Base-by-base conservation (phyloP, 2,329 filamentous ascomycete species). In the Hypoxylon sp. region DNA sequence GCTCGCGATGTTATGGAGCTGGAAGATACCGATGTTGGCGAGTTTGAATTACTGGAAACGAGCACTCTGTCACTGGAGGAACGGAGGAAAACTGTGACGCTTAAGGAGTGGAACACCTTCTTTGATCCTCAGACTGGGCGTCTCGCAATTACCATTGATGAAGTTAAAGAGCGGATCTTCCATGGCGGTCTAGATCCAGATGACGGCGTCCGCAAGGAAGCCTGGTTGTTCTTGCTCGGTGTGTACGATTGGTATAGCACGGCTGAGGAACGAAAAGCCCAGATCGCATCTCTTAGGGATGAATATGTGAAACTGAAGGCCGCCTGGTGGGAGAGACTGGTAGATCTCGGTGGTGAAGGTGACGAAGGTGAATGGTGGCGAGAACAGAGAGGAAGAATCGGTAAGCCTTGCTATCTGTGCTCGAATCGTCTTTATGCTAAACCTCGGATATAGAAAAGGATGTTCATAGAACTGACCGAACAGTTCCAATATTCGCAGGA, bases 121-220 rank as follows among this genome's bases (percentile, higher is more conserved):
- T 98, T 99, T 74, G 94, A 98, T 73, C 80, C 86, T 2, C 84
- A 83, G 2, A 92, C 90, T 0, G 96, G 96, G 0, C 86, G 90
- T 47, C 81, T 99, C 2, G 88, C 91, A 2, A 83, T 97, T 50
- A 98, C 94, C 0, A 85, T 91, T 3, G 94, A 98, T 73, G 96
- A 99, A 78, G 94, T 97, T 71, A 99, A 98, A 80, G 95, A 98
- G 78, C 88, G 96, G n/a, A 88, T 99, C 62, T 99, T 98, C 79
- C 96, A 98, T 76, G 96, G 96, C 29, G 96, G 96, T 0, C 84
- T 99, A 0, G 91, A 97, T 77, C 83, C 92, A 0, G 92, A 97
- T 14, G 95, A 98, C 74, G 94, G 94, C 0, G 94, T 97, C 3
- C 87, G 97, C 52, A 98, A 98, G 80, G 94, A 98, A 79, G 96